A percentile compares a stretch with the other conserved stretches of the same genome.
Evolutionary conservation across 306 rosid species (phyloP).

Genomic region (Canavalia gladiata): DNA sequence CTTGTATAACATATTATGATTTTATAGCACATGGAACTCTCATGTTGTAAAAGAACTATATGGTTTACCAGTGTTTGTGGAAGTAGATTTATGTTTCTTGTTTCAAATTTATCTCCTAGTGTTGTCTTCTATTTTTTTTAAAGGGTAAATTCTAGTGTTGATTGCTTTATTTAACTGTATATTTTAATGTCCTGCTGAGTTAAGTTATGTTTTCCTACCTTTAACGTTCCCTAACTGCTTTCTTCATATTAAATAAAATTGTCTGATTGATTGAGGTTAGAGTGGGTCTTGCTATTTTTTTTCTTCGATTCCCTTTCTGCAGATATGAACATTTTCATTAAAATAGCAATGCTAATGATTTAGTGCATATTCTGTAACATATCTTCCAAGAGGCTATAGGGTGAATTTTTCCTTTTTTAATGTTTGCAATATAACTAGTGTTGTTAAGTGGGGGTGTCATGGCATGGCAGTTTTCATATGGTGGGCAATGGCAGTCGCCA

Average conservation of each 20-base stretch:
- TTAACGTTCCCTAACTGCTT: not conserved
- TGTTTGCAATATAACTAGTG: not conserved
- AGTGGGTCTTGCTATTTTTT: not conserved
- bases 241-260: not conserved
- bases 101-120: slow-evolving; percentile 21
- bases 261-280: not conserved
- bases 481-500: too few relatives aligned
- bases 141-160: not conserved
- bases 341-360: not conserved
- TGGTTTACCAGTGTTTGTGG: not conserved
- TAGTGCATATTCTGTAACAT: slow-evolving; percentile 6
- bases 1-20: not conserved
- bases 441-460: too few relatives aligned
- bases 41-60: slow-evolving; percentile 2
- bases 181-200: not conserved
- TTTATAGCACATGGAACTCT: slow-evolving; percentile 3
- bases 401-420: not conserved
- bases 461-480: too few relatives aligned
- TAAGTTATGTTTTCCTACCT: not conserved
- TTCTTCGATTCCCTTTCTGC: not conserved
- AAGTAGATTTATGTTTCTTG: slow-evolving; percentile 22
- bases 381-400: not conserved
- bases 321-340: not conserved
- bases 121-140: not conserved
- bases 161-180: slow-evolving; percentile 28